These are phyloP conservation scores for Fomes fomentarius DNA, from an alignment of 1,284 basidiomycete genomes.

Conservation along the genomic window DNA sequence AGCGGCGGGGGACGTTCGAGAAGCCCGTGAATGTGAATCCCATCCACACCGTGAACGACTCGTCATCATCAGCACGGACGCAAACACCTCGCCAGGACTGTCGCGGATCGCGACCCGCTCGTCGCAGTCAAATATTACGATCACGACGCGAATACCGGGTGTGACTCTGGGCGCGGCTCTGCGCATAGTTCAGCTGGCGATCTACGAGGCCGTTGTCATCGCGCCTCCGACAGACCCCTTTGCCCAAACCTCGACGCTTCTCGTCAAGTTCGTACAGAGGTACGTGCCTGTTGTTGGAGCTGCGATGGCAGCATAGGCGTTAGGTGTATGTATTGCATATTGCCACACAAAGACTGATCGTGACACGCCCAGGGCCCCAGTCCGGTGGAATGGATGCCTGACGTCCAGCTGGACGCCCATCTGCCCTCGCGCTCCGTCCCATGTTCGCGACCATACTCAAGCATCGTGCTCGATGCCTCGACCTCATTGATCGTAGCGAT, in stretches of 20 bases:
- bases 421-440: constrained; percentile 76
- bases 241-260: constrained; percentile 54
- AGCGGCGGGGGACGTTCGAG: constrained; percentile 60
- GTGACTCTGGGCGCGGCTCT: constrained; percentile 80
- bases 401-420: constrained; percentile 69
- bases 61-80: constrained; percentile 84
- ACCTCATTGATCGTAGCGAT: constrained; percentile 86
- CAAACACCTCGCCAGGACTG: constrained; percentile 78
- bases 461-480: constrained; percentile 82
- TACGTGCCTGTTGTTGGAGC: constrained; percentile 33
- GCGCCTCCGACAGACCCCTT: constrained; percentile 41
- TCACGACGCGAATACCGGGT: constrained; percentile 75
- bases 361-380: constrained; percentile 69
- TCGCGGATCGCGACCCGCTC: constrained; percentile 77
- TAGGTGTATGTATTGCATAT: too few species aligned
- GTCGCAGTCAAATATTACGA: constrained; percentile 67
- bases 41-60: constrained; percentile 61
- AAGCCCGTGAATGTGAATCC: constrained; percentile 50
- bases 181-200: constrained; percentile 76
- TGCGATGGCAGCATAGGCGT: too few species aligned
- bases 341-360: constrained; percentile 16
- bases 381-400: constrained; percentile 81
- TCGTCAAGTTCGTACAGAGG: constrained; percentile 86
- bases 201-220: constrained; percentile 72
- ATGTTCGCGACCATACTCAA: constrained; percentile 80